Conservation (phyloP, 2,329 filamentous ascomycete genomes). For the Aspergillus fijiensis region DNA sequence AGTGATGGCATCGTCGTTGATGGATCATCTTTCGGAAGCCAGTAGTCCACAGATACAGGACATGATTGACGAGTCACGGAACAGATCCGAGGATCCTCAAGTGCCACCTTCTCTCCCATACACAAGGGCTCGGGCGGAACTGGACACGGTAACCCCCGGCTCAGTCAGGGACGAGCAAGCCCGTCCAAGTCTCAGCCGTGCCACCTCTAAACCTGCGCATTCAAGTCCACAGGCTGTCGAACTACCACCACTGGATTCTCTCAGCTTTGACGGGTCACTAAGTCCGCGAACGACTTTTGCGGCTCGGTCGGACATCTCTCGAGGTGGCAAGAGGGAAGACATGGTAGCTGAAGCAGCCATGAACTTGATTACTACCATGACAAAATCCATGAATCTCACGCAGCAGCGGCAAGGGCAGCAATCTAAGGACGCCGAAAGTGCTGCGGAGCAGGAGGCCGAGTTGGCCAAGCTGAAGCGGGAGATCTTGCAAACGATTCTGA, state of each 20-base stretch:
- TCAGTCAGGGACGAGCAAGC: constrained; percentile 7
- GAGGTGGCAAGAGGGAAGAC: constrained; percentile 19
- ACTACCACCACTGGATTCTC: constrained; percentile 13
- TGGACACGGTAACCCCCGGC: neutral
- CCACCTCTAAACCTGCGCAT: neutral
- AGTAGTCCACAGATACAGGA: neutral
- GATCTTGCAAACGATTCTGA: constrained; percentile 34
- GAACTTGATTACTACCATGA: constrained; percentile 36
- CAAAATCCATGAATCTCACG: constrained; percentile 32
- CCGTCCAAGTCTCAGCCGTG: neutral
- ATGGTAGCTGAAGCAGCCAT: constrained; percentile 31
- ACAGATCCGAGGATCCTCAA: neutral
- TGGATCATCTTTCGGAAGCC: constrained; percentile 18
- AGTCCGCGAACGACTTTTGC: constrained; percentile 9
- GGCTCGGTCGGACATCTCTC: constrained; percentile 6
- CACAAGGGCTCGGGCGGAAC: neutral
- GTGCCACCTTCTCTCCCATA: neutral
- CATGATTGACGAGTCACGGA: neutral
- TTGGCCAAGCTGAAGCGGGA: constrained; percentile 32
- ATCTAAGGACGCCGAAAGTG: constrained; percentile 23
- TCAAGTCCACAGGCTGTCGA: constrained; percentile 10
- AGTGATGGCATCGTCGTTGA: constrained; percentile 16
- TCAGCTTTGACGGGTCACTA: constrained; percentile 14
- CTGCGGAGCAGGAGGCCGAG: constrained; percentile 20
- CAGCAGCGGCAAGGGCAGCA: constrained; percentile 24